Evolutionary conservation across 495 filamentous ascomycete genomes (phyloP).

Genomic region (Tuber indicum): DNA sequence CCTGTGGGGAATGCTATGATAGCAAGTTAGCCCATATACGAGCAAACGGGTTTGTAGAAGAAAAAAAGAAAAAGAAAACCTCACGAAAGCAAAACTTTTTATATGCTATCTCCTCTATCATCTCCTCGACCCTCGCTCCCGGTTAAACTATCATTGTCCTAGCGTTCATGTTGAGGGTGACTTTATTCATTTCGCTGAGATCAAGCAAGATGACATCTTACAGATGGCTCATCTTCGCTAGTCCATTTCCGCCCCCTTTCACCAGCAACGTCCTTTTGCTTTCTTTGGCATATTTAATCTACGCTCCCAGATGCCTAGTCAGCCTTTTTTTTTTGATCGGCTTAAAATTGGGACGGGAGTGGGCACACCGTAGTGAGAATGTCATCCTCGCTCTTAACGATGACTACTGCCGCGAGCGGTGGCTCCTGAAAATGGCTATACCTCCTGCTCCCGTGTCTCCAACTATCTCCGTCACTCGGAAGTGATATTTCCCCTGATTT

Average conservation of each 20-base stretch:
- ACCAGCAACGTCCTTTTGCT: constrained; percentile 1
- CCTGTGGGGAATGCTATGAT: not conserved
- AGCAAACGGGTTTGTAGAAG: not conserved
- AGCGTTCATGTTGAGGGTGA: not conserved
- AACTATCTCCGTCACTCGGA: not conserved
- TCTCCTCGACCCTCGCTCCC: not conserved
- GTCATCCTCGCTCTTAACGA: not conserved
- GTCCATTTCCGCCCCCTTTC: not conserved
- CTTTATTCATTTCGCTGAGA: not conserved
- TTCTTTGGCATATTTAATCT: not conserved
- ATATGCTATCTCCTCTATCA: not conserved
- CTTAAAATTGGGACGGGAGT: not conserved
- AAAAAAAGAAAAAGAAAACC: not conserved
- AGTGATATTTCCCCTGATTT: not conserved
- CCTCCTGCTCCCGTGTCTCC: not conserved
- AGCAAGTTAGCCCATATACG: not conserved
- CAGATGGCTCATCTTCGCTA: not conserved
- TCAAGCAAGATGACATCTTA: not conserved
- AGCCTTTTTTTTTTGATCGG: not conserved
- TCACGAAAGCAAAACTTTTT: not conserved
- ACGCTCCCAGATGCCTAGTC: not conserved
- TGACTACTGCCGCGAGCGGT: not conserved
- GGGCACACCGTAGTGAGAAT: not conserved
- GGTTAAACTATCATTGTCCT: not conserved
- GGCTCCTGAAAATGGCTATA: not conserved